phyloP scores from a whole-genome alignment of 257 asterid genomes.

The Salvia rosmarinus region DNA sequence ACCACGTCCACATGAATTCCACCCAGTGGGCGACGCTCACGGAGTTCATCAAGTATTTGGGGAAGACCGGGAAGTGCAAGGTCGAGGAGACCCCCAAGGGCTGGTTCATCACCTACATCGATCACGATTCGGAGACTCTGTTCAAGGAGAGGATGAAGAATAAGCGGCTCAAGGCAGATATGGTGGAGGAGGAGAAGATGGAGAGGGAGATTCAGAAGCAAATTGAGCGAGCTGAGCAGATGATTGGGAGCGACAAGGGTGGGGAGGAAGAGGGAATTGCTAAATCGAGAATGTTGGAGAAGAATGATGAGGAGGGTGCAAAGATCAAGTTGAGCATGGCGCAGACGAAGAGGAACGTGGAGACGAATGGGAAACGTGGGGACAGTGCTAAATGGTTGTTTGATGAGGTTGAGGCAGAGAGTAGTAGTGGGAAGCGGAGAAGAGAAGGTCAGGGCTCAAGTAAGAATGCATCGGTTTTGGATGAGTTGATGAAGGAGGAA shows the following conservation, averaged over 20 bases:
- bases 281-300: constrained; percentile 51
- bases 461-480: constrained; percentile 62
- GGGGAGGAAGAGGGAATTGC: constrained; percentile 33
- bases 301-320: constrained; percentile 56
- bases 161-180: constrained; percentile 75
- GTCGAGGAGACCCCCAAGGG: constrained; percentile 93
- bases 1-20: constrained; percentile 89
- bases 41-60: constrained; percentile 84
- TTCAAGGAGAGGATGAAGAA: constrained; percentile 93
- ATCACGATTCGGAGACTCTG: constrained; percentile 84
- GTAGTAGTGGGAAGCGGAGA: constrained; percentile 47
- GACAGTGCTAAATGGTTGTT: constrained; percentile 56
- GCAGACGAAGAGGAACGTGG: constrained; percentile 42
- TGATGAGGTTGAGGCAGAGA: constrained; percentile 57
- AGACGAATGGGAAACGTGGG: constrained; percentile 47
- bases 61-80: constrained; percentile 79
- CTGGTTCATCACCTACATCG: constrained; percentile 92
- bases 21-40: constrained; percentile 92
- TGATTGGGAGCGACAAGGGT: constrained; percentile 36
- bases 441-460: constrained; percentile 36
- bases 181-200: constrained; percentile 89
- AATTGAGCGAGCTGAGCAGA: constrained; percentile 83
- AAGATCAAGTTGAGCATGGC: constrained; percentile 68
- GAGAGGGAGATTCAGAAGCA: constrained; percentile 84
- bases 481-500: constrained; percentile 82